Percentiles rank a stretch among this genome's conserved stretches.
Conservation (phyloP, 805 yeast genomes). For the Yamadazyma akitaensis region DNA sequence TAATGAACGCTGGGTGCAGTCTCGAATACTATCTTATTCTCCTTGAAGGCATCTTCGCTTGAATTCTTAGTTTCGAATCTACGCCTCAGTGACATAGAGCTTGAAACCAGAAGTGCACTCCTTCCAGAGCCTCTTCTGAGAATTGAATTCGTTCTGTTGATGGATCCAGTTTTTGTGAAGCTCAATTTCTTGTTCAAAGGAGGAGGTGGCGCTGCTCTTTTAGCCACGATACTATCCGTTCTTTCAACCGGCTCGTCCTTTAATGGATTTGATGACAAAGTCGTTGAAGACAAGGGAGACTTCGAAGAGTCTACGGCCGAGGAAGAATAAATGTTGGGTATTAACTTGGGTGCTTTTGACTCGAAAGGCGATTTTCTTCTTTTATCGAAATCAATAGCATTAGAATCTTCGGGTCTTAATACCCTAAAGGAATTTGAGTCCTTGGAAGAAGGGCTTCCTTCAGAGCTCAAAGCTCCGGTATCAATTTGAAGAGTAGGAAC, state of each 20-base stretch:
- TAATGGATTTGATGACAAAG: slow-evolving; percentile 25
- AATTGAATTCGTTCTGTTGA: slow-evolving; percentile 6
- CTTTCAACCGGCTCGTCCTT: slow-evolving; percentile 19
- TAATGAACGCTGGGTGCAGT: slow-evolving; percentile 51
- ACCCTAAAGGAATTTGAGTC: slow-evolving; percentile 48
- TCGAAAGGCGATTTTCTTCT: slow-evolving; percentile 73
- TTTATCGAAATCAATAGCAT: slow-evolving; percentile 78
- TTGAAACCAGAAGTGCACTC: slow-evolving; percentile 11
- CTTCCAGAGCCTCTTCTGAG: slow-evolving; percentile 10
- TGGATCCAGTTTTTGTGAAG: slow-evolving; percentile 7
- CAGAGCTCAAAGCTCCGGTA: slow-evolving; percentile 6
- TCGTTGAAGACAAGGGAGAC: slow-evolving; percentile 36
- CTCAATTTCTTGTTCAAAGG: slow-evolving; percentile 31
- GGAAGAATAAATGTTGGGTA: slow-evolving; percentile 33
- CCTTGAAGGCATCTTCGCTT: slow-evolving; percentile 54
- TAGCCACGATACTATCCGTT: slow-evolving; percentile 51
- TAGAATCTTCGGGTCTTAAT: slow-evolving; percentile 54
- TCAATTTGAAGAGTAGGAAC: slow-evolving; percentile 15
- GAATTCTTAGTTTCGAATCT: slow-evolving; percentile 9
- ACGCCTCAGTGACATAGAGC: slow-evolving; percentile 7
- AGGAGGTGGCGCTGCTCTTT: slow-evolving; percentile 70
- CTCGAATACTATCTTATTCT: slow-evolving; percentile 71
- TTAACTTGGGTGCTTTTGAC: slow-evolving; percentile 39
- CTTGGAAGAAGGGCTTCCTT: not conserved
- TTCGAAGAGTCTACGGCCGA: slow-evolving; percentile 22